phyloP scores from a whole-genome alignment of 2,329 filamentous ascomycete genomes.

The Neophaeococcomyces aloes region DNA sequence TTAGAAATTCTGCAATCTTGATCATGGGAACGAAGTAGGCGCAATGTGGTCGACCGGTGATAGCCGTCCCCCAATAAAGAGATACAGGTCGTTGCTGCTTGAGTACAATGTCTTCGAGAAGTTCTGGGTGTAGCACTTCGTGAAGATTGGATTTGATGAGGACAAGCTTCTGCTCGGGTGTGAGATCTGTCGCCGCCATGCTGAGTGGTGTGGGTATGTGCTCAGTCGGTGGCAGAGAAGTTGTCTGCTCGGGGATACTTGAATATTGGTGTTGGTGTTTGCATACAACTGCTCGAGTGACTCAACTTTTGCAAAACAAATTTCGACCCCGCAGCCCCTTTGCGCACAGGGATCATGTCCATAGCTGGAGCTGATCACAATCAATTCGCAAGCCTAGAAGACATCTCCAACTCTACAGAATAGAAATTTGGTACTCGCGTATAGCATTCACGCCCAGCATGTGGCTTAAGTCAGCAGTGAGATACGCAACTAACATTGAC shows the following conservation, averaged over 20 bases:
- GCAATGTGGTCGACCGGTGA: constrained; percentile 77
- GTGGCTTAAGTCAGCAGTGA: too few relatives aligned
- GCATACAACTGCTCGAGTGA: too few relatives aligned
- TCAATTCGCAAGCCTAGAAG: too few relatives aligned
- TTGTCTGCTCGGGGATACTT: not conserved
- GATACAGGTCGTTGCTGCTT: constrained; percentile 60
- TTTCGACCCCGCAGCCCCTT: too few relatives aligned
- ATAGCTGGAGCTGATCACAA: too few relatives aligned
- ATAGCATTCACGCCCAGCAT: too few relatives aligned
- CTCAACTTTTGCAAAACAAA: too few relatives aligned
- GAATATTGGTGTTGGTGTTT: too few relatives aligned
- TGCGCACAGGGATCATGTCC: too few relatives aligned
- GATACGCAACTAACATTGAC: too few relatives aligned
- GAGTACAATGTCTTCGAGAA: constrained; percentile 19
- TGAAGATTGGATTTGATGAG: constrained; percentile 73
- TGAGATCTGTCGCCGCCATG: constrained; percentile 22
- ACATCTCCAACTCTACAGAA: too few relatives aligned
- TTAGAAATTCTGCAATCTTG: constrained; percentile 80
- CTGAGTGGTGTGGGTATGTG: not conserved
- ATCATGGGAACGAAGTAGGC: constrained; percentile 83
- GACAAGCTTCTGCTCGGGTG: constrained; percentile 50
- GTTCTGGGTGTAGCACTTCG: constrained; percentile 69
- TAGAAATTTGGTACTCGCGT: too few relatives aligned
- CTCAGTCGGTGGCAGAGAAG: not conserved
- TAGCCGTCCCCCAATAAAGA: constrained; percentile 82